Conservation (phyloP, 495 filamentous ascomycete species). For the Haplographium delicatum region DNA sequence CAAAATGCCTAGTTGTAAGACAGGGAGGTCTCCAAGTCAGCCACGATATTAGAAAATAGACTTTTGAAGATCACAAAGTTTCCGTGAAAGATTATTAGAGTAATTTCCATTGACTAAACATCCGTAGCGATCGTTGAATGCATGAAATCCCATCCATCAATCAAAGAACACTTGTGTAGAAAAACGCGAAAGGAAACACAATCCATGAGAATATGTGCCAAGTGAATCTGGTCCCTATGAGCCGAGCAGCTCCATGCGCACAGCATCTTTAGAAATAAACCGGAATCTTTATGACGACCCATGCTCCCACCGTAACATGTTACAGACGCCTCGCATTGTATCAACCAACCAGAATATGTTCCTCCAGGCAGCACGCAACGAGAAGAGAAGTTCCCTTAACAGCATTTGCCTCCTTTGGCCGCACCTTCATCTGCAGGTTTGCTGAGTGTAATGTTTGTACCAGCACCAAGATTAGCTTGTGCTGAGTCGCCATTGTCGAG, state of each 20-base stretch:
- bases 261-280: constrained; percentile 24
- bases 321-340: constrained; percentile 29
- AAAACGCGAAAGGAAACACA: constrained; percentile 30
- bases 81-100: constrained; percentile 13
- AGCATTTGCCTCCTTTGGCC: constrained; percentile 81
- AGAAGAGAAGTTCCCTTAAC: constrained; percentile 43
- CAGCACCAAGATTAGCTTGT: constrained; percentile 66
- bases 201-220: constrained; percentile 22
- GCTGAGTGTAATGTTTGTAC: constrained; percentile 77
- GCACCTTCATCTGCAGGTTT: constrained; percentile 68
- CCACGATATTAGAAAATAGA: too few species aligned
- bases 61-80: too few species aligned
- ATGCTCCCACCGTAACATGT: constrained; percentile 25
- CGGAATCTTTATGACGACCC: constrained; percentile 30
- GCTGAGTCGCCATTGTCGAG: constrained; percentile 74
- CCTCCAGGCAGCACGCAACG: background rate
- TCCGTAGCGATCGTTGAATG: constrained; percentile 23
- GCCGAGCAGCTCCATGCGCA: background rate
- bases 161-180: constrained; percentile 23
- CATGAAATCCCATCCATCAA: constrained; percentile 27
- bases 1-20: too few species aligned
- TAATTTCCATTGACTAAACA: constrained; percentile 19
- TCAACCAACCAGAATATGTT: constrained; percentile 22
- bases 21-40: too few species aligned
- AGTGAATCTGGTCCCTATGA: background rate